Evolutionary conservation across 768 basidiomycete genomes (phyloP).

Genomic region (Austroboletus festivus): DNA sequence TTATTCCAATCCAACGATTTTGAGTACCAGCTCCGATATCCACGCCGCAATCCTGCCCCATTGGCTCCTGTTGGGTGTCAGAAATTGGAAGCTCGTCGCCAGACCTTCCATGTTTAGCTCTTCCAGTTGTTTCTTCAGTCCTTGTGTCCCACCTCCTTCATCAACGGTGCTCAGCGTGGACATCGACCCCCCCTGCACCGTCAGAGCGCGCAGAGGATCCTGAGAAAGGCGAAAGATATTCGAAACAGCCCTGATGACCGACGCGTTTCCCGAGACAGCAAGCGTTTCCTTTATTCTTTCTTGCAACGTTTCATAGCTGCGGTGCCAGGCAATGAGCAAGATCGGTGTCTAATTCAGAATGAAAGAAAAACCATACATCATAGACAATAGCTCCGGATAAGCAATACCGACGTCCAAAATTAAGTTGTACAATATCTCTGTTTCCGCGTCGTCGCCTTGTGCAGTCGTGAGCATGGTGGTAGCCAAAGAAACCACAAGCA

Average conservation of each 20-base stretch:
- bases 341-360: background rate
- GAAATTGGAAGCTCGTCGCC: conserved; percentile 68
- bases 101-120: conserved; percentile 73
- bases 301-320: conserved; percentile 72
- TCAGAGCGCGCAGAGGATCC: conserved; percentile 43
- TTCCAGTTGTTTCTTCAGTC: conserved; percentile 56
- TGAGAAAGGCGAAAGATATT: conserved; percentile 70
- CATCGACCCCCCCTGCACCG: conserved; percentile 48
- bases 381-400: conserved; percentile 69
- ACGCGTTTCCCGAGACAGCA: conserved; percentile 65
- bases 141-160: conserved; percentile 42
- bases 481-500: conserved; percentile 72
- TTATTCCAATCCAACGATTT: conserved; percentile 43
- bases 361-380: conserved; percentile 55
- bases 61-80: conserved; percentile 50
- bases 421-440: conserved; percentile 73
- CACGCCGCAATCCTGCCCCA: conserved; percentile 69
- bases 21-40: conserved; percentile 62
- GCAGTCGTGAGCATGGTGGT: conserved; percentile 72
- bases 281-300: conserved; percentile 74
- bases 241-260: conserved; percentile 69
- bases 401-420: conserved; percentile 65
- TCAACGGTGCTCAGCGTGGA: conserved; percentile 66
- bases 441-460: conserved; percentile 78
- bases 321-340: conserved; percentile 5